Evolutionary conservation across 495 filamentous ascomycete species (phyloP).

Genomic region (Podospora appendiculata): DNA sequence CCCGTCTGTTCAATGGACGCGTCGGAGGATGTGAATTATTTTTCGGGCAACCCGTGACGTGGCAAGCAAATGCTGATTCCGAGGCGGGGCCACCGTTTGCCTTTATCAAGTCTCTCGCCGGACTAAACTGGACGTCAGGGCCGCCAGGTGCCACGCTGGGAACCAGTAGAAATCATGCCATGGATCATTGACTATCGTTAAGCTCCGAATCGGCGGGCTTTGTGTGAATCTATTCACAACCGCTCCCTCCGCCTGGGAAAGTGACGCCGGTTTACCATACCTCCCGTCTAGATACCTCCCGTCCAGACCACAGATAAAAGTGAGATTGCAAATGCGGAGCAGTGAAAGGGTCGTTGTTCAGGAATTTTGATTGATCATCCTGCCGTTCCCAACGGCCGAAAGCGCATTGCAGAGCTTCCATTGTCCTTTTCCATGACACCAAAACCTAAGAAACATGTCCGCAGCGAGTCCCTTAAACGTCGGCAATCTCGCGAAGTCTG

Average conservation of each 20-base stretch:
- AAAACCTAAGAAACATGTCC: conserved; percentile 25
- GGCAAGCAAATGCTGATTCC: not conserved
- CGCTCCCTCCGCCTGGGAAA: not conserved
- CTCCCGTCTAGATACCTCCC: conserved; percentile 1
- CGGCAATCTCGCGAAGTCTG: conserved; percentile 93
- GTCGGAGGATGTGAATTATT: not conserved
- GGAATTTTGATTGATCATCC: conserved; percentile 28
- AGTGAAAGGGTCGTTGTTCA: conserved; percentile 21
- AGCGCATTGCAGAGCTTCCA: conserved; percentile 24
- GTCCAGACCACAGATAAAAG: conserved; percentile 8
- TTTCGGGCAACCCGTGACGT: not conserved
- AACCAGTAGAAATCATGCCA: not conserved
- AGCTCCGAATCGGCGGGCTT: not conserved
- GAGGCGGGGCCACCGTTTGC: not conserved
- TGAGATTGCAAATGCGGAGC: conserved; percentile 8
- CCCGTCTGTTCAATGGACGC: no score
- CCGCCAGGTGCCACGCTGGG: no score
- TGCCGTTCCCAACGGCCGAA: conserved; percentile 24
- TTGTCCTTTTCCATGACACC: conserved; percentile 33
- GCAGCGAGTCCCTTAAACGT: conserved; percentile 57
- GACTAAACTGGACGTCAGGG: no score
- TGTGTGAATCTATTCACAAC: not conserved
- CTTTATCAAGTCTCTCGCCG: not conserved
- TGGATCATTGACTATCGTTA: conserved; percentile 2
- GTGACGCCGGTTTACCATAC: not conserved